phyloP scores from a whole-genome alignment of 345 rosid genomes.

The Clarkia xantiana region DNA sequence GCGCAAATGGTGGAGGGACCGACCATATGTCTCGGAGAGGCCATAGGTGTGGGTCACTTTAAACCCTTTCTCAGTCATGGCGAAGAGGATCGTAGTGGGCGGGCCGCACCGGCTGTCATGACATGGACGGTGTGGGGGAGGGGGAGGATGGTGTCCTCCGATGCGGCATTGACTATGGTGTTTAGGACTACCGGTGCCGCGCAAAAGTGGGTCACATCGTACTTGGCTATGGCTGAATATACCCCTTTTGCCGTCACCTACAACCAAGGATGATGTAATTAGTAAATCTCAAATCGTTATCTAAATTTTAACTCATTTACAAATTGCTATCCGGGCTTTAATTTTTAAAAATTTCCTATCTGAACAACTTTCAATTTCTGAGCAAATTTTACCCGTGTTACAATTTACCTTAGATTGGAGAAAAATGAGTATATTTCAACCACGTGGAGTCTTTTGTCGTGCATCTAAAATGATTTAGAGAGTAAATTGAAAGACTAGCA shows the following conservation, averaged over 20 bases:
- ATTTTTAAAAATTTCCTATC: too few species aligned
- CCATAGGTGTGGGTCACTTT: constrained; percentile 79
- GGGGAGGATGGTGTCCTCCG: constrained; percentile 66
- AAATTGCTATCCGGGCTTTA: too few species aligned
- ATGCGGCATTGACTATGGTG: constrained; percentile 56
- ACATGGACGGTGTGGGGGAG: constrained; percentile 73
- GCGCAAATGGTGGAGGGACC: constrained; percentile 88
- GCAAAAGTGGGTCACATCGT: constrained; percentile 67
- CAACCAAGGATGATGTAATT: not conserved
- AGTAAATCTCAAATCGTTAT: too few species aligned
- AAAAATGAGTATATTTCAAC: too few species aligned
- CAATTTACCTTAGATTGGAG: too few species aligned
- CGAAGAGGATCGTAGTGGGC: constrained; percentile 57
- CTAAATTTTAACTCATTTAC: too few species aligned
- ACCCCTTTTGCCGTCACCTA: constrained; percentile 82
- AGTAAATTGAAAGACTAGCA: too few species aligned
- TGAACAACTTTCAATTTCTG: too few species aligned
- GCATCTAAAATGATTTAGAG: too few species aligned
- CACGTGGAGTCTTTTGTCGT: too few species aligned
- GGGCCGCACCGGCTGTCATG: constrained; percentile 94
- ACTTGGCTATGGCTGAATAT: constrained; percentile 59
- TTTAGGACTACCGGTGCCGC: constrained; percentile 92
- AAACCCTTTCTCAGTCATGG: constrained; percentile 69
- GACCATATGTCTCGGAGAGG: constrained; percentile 90
- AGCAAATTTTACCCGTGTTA: too few species aligned